Conservation (phyloP, 2,329 filamentous ascomycete genomes). For the Apiospora koreana region DNA sequence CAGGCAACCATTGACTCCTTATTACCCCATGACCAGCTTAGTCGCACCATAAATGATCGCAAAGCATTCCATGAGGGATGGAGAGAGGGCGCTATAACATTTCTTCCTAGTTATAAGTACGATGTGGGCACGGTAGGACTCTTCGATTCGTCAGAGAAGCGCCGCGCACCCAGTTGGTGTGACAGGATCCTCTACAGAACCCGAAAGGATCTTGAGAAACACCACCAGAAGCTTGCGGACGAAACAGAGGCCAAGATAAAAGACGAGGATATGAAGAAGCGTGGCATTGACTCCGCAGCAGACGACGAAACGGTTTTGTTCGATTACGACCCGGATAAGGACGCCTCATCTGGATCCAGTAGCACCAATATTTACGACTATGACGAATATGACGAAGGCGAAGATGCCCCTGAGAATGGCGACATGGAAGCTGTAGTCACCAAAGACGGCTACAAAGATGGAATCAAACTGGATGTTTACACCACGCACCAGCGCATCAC, state of each 20-base stretch:
- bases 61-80: constrained; percentile 90
- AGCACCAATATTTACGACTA: constrained; percentile 23
- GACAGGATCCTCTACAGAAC: constrained; percentile 90
- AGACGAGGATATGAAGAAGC: constrained; percentile 83
- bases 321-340: constrained; percentile 84
- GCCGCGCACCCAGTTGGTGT: constrained; percentile 92
- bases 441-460: constrained; percentile 58
- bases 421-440: constrained; percentile 52
- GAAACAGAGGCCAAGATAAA: constrained; percentile 67
- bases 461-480: constrained; percentile 66
- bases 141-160: constrained; percentile 96
- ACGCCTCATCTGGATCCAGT: constrained; percentile 52
- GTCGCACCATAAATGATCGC: constrained; percentile 69
- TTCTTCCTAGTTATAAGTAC: constrained; percentile 96
- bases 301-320: constrained; percentile 85
- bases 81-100: constrained; percentile 84
- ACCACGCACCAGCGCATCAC: constrained; percentile 85
- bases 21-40: constrained; percentile 86
- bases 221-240: constrained; percentile 62
- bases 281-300: constrained; percentile 70
- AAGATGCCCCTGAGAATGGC: constrained; percentile 44
- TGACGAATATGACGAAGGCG: constrained; percentile 35
- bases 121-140: constrained; percentile 89
- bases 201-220: constrained; percentile 65
- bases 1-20: constrained; percentile 87